A percentile compares a stretch with the other conserved stretches of the same genome.
These are phyloP conservation scores for Ophiostoma angusticollis DNA, from an alignment of 2,329 filamentous ascomycete species.

Conservation along the genomic window DNA sequence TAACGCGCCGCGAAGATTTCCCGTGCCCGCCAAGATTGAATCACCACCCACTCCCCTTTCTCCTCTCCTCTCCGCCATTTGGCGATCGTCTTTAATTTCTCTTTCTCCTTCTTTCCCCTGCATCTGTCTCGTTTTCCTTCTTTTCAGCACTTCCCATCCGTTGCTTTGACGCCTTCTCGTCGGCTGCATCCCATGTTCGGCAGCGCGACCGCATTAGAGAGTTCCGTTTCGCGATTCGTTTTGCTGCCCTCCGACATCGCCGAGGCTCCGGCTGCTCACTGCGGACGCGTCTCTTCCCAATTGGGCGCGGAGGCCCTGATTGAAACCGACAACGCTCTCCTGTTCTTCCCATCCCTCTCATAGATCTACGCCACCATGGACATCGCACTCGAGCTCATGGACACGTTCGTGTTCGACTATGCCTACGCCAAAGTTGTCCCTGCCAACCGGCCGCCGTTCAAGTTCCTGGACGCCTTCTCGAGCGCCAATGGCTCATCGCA, in stretches of 20 bases:
- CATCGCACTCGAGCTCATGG: constrained; percentile 73
- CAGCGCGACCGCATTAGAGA: too few relatives aligned
- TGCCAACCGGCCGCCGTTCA: constrained; percentile 37
- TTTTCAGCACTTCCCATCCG: too few relatives aligned
- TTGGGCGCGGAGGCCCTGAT: too few relatives aligned
- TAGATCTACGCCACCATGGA: too few relatives aligned
- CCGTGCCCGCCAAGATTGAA: neutral
- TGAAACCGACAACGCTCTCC: neutral
- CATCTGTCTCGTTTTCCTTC: neutral
- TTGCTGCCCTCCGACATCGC: too few relatives aligned
- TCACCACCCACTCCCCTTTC: neutral
- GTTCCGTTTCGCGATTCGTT: too few relatives aligned
- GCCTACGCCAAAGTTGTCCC: constrained; percentile 64
- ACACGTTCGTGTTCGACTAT: constrained; percentile 71
- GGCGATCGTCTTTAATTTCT: neutral
- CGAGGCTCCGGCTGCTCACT: too few relatives aligned
- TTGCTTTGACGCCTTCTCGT: too few relatives aligned
- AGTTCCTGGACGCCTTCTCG: constrained; percentile 30
- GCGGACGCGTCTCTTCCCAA: too few relatives aligned
- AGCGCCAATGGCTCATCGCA: constrained; percentile 42
- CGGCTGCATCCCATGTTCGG: too few relatives aligned
- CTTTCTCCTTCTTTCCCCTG: neutral
- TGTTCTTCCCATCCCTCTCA: too few relatives aligned
- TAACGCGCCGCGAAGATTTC: constrained; percentile 5
- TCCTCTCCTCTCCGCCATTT: constrained; percentile 1